Evolutionary conservation across 192 early-diverging fungal species (phyloP), one percentile per base, ranked within the genome.

Genomic region (Entomortierella beljakovae): DNA sequence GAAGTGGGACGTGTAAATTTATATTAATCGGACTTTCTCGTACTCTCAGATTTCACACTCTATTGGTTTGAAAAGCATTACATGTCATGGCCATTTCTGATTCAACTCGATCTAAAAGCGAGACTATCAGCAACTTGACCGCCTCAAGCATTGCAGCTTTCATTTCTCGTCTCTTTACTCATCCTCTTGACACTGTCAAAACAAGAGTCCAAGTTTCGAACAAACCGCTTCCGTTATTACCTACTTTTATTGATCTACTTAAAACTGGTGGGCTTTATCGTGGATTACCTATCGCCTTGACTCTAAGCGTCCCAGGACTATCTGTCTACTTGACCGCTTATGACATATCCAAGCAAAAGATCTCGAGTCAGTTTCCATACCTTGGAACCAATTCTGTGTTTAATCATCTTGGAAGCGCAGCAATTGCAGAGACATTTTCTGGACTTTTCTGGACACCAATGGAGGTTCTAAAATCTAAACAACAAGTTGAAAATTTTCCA

Each of bases 371-470:
- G 2, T 66, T 71, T 33, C 23, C 54, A 29, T 73, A 38, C 57
- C 28, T 51, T 1, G 64, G 61, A n/a, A 68, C 64, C 0, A 71
- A 86, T 34, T 50, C 81, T 4, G 76, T 90, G 16, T 11, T 61
- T 1, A 92, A 89, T 54, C 90, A 94, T 71, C 70, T 87, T 22
- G 28, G 82, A 1, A 84, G 88, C n/a, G 93, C 86, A 9, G 71
- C 75, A 0, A 58, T 71, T 23, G 92, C 94, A 23, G 94, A 95
- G 71, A 81, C 84, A 15, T 57, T 87, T 0, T 87, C 88, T 6
- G 93, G 92, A 9, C 58, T 89, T 9, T 84, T 93, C 26, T 95
- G 91, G 83, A 95, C 94, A 5, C 94, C 94, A 1, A 95, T 95
- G 94, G 94, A 95, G 71, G 89, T 95, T 1, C 32, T 95, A 37